Conservation (phyloP, 371 early-diverging fungal genomes). For the Dinochytrium kinnereticum region DNA sequence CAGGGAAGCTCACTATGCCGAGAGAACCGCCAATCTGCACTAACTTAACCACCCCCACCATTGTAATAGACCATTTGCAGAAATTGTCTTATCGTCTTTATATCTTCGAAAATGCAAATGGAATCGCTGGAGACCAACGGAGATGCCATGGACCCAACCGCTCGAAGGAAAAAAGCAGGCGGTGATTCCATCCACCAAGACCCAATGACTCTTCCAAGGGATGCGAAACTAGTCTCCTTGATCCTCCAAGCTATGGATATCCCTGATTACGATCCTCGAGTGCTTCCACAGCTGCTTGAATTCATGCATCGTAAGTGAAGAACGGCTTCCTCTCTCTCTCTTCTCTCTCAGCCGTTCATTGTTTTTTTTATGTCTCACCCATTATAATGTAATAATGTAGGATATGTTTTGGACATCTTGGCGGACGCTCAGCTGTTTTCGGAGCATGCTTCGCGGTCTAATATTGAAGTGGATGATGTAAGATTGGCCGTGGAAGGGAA, state of each 20-base stretch:
- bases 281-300: constrained; percentile 95
- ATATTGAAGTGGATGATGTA: constrained; percentile 87
- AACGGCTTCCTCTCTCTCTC: neutral
- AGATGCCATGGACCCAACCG: neutral
- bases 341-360: neutral
- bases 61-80: too few species aligned
- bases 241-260: constrained; percentile 92
- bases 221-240: constrained; percentile 91
- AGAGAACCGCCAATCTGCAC: too few species aligned
- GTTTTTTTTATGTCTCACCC: neutral
- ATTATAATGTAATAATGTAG: constrained; percentile 47
- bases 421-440: constrained; percentile 94
- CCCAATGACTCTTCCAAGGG: constrained; percentile 69
- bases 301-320: constrained; percentile 59
- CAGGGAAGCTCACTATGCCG: too few species aligned
- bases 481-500: constrained; percentile 92
- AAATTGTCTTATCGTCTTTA: too few species aligned
- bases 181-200: constrained; percentile 44
- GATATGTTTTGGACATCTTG: constrained; percentile 93
- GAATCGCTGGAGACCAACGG: neutral
- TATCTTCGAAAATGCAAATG: too few species aligned
- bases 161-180: neutral
- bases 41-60: too few species aligned
- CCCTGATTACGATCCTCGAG: constrained; percentile 96
- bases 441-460: constrained; percentile 86